phyloP scores from a whole-genome alignment of 305 asterid species.

The Petunia hybrid region DNA sequence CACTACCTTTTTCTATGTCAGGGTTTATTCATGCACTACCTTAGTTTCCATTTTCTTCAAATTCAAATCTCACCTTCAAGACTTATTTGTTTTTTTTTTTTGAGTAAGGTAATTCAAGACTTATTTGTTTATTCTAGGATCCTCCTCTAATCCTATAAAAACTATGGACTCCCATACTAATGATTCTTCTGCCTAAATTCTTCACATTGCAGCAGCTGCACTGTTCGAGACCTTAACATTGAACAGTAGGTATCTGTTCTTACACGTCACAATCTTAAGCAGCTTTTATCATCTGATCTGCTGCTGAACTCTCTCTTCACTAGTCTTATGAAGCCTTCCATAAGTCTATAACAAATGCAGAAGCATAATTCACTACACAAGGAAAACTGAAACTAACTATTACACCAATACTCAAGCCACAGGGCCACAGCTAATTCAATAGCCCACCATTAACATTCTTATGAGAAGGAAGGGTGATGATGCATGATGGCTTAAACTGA shows the following conservation, averaged over 20 bases:
- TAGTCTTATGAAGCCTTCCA: slow-evolving; percentile 8
- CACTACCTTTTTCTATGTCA: no score
- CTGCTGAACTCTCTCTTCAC: neutral
- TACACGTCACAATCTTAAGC: neutral
- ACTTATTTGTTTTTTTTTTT: slow-evolving; percentile 5
- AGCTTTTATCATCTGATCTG: neutral
- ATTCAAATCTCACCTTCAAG: neutral
- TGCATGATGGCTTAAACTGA: neutral
- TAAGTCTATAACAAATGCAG: neutral
- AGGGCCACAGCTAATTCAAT: no score
- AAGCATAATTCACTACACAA: neutral
- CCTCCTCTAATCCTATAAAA: neutral
- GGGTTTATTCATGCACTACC: no score
- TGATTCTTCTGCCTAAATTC: slow-evolving; percentile 18
- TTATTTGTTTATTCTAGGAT: neutral
- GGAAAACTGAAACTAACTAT: no score
- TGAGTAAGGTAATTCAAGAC: no score
- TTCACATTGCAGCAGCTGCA: slow-evolving; percentile 21
- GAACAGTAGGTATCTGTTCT: neutral
- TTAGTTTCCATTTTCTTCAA: neutral
- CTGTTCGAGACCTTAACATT: neutral
- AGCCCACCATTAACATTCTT: neutral
- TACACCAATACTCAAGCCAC: no score
- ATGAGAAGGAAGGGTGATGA: slow-evolving; percentile 4
- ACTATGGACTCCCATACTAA: neutral